These are phyloP conservation scores for Ceratocystiopsis minuta DNA, from an alignment of 2,329 filamentous ascomycete species.

Conservation along the genomic window DNA sequence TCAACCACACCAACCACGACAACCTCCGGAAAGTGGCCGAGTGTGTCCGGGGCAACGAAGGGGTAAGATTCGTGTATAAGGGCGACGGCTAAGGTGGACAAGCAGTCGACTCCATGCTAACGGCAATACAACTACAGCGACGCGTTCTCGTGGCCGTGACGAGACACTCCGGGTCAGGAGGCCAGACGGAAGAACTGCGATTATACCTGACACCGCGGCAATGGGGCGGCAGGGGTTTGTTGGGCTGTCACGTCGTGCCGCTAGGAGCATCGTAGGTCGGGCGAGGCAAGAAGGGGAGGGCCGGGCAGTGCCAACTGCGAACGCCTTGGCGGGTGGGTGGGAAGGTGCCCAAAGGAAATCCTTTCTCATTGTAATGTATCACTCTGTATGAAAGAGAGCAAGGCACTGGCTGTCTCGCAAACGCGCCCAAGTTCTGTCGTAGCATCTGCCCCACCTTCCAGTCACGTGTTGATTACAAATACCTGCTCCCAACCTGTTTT, in stretches of 20 bases:
- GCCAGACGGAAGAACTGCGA: slow-evolving; percentile 37
- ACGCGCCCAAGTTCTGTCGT: too few species aligned
- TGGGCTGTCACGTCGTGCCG: slow-evolving; percentile 82
- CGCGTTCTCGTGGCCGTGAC: slow-evolving; percentile 51
- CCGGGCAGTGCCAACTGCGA: too few species aligned
- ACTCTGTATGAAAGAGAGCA: too few species aligned
- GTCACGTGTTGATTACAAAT: neutral
- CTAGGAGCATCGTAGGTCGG: slow-evolving; percentile 33
- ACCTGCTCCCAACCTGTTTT: neutral
- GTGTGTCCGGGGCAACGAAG: slow-evolving; percentile 76
- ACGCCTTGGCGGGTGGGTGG: too few species aligned
- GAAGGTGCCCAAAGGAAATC: too few species aligned
- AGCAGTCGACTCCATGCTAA: too few species aligned
- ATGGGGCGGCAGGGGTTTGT: slow-evolving; percentile 78
- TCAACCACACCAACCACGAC: slow-evolving; percentile 73
- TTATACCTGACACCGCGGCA: slow-evolving; percentile 58
- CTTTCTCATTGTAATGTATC: too few species aligned
- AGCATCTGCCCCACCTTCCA: too few species aligned
- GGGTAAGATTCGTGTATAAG: slow-evolving; percentile 34
- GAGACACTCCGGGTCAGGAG: slow-evolving; percentile 25
- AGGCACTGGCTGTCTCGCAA: too few species aligned
- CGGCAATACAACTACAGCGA: slow-evolving; percentile 37
- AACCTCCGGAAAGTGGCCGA: slow-evolving; percentile 72
- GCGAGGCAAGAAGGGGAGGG: too few species aligned
- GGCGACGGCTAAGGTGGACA: too few species aligned